Evolutionary conservation across 1,284 basidiomycete genomes (phyloP), one percentile per base, ranked within the genome.

Genomic region (Sporisorium iseilematis-ciliati): DNA sequence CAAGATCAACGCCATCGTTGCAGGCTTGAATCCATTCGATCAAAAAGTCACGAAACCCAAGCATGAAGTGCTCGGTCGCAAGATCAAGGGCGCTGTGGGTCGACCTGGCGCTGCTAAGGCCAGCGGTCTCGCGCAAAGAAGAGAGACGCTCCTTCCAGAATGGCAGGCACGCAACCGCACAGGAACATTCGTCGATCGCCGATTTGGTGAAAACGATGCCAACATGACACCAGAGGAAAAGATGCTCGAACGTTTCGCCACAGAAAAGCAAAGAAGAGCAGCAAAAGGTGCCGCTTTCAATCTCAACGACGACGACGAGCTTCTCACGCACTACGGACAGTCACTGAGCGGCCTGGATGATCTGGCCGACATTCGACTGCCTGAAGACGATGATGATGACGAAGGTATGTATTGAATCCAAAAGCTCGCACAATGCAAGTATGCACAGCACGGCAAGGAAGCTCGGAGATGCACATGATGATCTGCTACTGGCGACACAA

Each of bases 191-290:
- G 87, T 96, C 58, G 97, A 99, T 86, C 90, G 94, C 60, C 92
- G 97, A 42, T 97, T 99, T 81, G 97, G 97, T 87, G 97, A 99
- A 89, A 92, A 93, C 80, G 91, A 99, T 79, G 91, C 95, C 2
- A 89, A 90, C 11, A 91, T 99, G 89, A 92, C 92, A 11, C 88
- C 94, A 18, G 97, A 99, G 85, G 96, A 99, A 80, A 92, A 94
- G 75, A 98, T 98, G 91, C 89, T 99, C 29, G 95, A 97, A 86
- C 91, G 97, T 40, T 99, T 97, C 85, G 98, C 95, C 6, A 90
- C 90, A 68, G 96, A 98, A 85, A 76, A 81, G 50, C 79, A 83
- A 55, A 59, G 73, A 12, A 62, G 79, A 29, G 60, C 78, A 65
- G 91, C 92, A 48, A 94, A 92, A 85, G 91, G 91, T 51, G 88